phyloP scores from a whole-genome alignment of 768 basidiomycete species.

The Gautieria morchelliformis region DNA sequence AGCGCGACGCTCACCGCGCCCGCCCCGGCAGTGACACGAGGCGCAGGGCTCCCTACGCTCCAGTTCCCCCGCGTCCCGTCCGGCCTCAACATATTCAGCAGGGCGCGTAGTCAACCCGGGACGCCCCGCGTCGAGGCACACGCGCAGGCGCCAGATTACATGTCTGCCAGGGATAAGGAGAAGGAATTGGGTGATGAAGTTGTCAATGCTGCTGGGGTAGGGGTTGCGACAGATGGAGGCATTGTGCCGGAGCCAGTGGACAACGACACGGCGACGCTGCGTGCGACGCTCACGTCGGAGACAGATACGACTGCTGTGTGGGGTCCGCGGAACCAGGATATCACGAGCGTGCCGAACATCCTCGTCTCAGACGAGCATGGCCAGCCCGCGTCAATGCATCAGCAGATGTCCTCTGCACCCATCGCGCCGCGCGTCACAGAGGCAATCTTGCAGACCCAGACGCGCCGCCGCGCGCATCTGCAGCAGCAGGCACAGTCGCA shows the following conservation, averaged over 20 bases:
- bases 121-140: neutral
- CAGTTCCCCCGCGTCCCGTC: conserved; percentile 12
- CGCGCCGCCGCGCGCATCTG: conserved; percentile 33
- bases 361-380: neutral
- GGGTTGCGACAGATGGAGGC: neutral
- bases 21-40: neutral
- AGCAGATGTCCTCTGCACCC: conserved; percentile 25
- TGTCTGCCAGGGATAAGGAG: neutral
- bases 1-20: neutral
- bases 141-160: neutral
- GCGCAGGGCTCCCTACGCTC: neutral
- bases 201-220: neutral
- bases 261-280: neutral
- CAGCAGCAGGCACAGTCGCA: conserved; percentile 16
- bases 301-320: neutral
- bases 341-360: neutral
- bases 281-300: conserved; percentile 1
- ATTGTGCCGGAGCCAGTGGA: no score
- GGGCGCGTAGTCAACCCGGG: conserved; percentile 16
- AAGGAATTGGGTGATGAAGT: neutral
- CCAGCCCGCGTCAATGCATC: conserved; percentile 3
- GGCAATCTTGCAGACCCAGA: conserved; percentile 58
- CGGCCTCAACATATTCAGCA: conserved; percentile 18
- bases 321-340: neutral
- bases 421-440: conserved; percentile 47